phyloP scores from a whole-genome alignment of 306 rosid genomes.

The Gillenia trifoliata region DNA sequence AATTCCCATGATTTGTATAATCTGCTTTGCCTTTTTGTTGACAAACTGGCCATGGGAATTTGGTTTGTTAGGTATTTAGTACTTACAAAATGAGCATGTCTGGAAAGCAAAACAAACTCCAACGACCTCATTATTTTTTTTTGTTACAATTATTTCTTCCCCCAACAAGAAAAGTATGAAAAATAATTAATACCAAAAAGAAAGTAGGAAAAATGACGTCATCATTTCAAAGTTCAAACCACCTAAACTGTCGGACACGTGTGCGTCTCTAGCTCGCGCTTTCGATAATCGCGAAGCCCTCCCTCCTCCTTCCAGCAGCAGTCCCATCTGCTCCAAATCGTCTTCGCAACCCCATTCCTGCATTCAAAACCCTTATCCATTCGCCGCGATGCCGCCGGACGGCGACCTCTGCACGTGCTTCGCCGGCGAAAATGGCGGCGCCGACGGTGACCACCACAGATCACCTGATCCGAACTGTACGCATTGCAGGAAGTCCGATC shows the following conservation, averaged over 20 bases:
- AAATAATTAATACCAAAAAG: too few species aligned
- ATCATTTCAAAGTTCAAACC: background rate
- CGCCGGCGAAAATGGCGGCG: constrained; percentile 18
- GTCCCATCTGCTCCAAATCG: background rate
- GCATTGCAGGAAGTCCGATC: constrained; percentile 30
- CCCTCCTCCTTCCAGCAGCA: background rate
- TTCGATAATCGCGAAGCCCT: background rate
- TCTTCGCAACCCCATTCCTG: background rate
- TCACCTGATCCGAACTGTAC: constrained; percentile 20
- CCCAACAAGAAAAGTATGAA: too few species aligned
- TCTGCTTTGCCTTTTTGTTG: too few species aligned
- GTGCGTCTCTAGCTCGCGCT: background rate
- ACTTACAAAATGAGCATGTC: too few species aligned
- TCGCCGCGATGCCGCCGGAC: constrained; percentile 49
- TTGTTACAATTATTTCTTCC: too few species aligned
- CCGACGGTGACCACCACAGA: constrained; percentile 8
- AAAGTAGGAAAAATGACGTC: background rate
- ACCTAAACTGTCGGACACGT: background rate
- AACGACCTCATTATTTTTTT: too few species aligned
- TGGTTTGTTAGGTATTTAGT: too few species aligned
- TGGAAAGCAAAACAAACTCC: too few species aligned
- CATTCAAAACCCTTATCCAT: background rate
- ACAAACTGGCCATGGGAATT: too few species aligned
- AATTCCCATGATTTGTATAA: too few species aligned
- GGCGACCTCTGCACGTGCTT: constrained; percentile 27